These are phyloP conservation scores for Fraxinus platypoda DNA, from an alignment of 305 asterid genomes.

Conservation along the genomic window DNA sequence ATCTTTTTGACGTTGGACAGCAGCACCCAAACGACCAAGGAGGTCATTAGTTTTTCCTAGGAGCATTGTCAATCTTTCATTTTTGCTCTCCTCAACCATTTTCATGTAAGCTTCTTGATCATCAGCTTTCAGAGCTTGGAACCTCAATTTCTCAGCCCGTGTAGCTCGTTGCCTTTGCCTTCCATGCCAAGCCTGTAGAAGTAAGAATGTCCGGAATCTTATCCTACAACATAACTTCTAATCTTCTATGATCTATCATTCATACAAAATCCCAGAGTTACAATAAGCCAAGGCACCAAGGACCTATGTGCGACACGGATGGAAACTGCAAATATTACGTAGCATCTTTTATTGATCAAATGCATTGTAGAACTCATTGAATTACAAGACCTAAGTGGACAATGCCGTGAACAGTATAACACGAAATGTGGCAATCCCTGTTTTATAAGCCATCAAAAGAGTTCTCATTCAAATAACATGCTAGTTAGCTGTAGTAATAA, in stretches of 20 bases:
- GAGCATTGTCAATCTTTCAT: slow-evolving; percentile 93
- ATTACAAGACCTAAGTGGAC: not conserved
- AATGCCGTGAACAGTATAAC: not conserved
- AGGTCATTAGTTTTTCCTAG: slow-evolving; percentile 95
- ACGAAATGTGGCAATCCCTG: not conserved
- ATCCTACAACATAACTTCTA: slow-evolving; percentile 1
- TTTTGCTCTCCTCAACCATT: slow-evolving; percentile 99
- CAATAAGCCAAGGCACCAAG: slow-evolving; percentile 17
- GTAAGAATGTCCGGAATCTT: slow-evolving; percentile 12
- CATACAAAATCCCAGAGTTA: slow-evolving; percentile 16
- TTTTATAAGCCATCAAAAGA: not conserved
- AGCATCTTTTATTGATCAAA: slow-evolving; percentile 9
- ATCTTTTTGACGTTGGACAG: slow-evolving; percentile 98
- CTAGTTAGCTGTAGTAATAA: not conserved
- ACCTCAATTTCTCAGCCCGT: slow-evolving; percentile 89
- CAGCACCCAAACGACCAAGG: slow-evolving; percentile 91
- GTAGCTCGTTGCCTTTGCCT: slow-evolving; percentile 97
- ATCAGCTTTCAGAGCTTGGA: slow-evolving; percentile 96
- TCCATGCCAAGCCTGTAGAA: slow-evolving; percentile 93
- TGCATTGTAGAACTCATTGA: slow-evolving; percentile 5
- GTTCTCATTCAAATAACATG: not conserved
- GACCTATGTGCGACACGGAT: not conserved
- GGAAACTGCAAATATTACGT: not conserved
- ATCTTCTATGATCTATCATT: not conserved
- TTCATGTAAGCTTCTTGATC: slow-evolving; percentile 99